Evolutionary conservation across 345 rosid species (phyloP).

Genomic region (Luvunga scandens): DNA sequence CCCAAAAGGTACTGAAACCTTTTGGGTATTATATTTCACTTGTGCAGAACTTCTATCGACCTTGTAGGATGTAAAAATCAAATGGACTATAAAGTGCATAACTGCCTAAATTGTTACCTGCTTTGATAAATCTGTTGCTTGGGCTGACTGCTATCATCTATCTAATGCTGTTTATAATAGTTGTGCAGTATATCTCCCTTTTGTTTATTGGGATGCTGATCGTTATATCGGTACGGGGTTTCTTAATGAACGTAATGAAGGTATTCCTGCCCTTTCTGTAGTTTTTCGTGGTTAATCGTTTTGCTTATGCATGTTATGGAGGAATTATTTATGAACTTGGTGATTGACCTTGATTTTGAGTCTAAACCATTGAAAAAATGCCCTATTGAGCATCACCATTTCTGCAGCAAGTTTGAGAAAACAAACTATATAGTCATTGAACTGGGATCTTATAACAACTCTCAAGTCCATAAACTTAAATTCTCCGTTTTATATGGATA

Average conservation of each 20-base stretch:
- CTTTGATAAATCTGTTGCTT: conserved; percentile 1
- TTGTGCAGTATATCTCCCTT: conserved; percentile 81
- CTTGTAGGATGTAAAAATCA: neutral
- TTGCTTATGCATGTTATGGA: neutral
- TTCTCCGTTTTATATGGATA: neutral
- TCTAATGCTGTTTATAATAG: conserved; percentile 24
- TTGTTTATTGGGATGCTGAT: conserved; percentile 91
- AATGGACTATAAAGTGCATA: neutral
- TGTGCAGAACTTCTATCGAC: neutral
- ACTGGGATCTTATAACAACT: neutral
- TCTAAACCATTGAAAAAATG: neutral
- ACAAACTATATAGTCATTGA: neutral
- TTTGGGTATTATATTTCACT: neutral
- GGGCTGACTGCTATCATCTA: conserved; percentile 17
- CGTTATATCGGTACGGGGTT: conserved; percentile 88
- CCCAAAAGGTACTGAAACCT: neutral
- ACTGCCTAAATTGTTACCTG: neutral
- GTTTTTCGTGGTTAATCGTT: neutral
- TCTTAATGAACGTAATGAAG: conserved; percentile 93
- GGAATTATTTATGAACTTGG: neutral
- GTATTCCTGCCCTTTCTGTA: conserved; percentile 28
- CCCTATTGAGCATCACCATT: neutral
- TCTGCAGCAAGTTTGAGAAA: neutral
- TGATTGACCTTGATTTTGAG: neutral
- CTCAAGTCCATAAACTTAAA: neutral